Base-by-base conservation (phyloP, 331 rosid genomes). In the Saraca asoca region DNA sequence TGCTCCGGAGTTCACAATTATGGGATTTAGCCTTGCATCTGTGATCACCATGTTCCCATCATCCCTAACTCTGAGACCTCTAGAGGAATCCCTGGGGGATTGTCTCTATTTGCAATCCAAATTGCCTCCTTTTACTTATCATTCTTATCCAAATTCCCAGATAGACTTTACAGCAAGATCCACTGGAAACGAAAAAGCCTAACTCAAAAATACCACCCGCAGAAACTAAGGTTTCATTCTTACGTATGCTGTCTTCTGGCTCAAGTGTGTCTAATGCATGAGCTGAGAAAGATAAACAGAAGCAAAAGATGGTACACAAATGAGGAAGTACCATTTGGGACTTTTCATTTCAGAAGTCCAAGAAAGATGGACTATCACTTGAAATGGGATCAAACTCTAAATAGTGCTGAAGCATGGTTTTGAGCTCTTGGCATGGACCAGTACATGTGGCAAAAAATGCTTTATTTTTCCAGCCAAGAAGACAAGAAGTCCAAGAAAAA, bases 31-130 rank as follows among this genome's bases (percentile, higher is more conserved):
- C n/a, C 11, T 39, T 8, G 11, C 19, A 46, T 46, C 24, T 5
- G 12, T 45, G 19, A 71, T 43, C 54, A 43, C 70, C 64, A 71
- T 13, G 52, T 75, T 44, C 39, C 77, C 77, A 5, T 71, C 70
- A 3, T 41, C 9, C 3, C 58, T 29, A 35, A 77, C 33, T 44
- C 18, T 31, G 56, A 77, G 59, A 66, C 6, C 9, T n/a, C 10
- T 13, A 2, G 76, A 20, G 46, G 34, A 33, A 49, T 57, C 65
- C 59, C 43, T 0, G 20, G 33, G 37, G 69, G 70, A 20, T 39
- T 52, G 16, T 44, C 65, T 45, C 34, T 62, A 16, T 77, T 71
- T 35, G 74, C 64, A 38, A 77, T 60, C 64, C 64, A 58, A 10
- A 58, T 0, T 34, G 33, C 7, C 24, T 37, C 8, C 48, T 14